Conservation (phyloP, 2,329 filamentous ascomycete species). For the Exophiala spinifera region DNA sequence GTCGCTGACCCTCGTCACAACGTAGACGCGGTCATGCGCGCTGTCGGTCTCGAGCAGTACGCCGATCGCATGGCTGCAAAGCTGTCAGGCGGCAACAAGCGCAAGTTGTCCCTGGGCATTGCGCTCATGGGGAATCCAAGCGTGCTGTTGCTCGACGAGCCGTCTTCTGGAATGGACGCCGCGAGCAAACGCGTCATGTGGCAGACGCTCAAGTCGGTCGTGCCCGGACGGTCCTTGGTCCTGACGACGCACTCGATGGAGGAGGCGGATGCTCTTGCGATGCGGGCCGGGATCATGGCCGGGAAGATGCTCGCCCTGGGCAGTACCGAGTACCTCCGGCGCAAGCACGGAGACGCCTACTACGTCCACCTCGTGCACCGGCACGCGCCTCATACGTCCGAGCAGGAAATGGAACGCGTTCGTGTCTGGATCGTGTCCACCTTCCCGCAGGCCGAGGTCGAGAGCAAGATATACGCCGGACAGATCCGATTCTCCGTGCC, state of each 20-base stretch:
- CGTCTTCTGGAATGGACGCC: conserved; percentile 83
- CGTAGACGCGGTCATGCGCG: conserved; percentile 71
- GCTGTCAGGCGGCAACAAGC: conserved; percentile 85
- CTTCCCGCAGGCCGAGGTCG: conserved; percentile 66
- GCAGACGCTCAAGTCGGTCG: conserved; percentile 72
- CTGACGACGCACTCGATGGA: conserved; percentile 95
- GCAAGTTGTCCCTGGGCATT: conserved; percentile 86
- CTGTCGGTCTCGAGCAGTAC: conserved; percentile 73
- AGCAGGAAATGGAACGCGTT: conserved; percentile 65
- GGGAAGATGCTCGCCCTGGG: conserved; percentile 81
- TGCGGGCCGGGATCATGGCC: conserved; percentile 80
- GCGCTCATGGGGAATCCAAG: conserved; percentile 89
- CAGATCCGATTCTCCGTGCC: conserved; percentile 82
- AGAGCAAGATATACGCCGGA: conserved; percentile 74
- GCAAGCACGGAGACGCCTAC: conserved; percentile 72
- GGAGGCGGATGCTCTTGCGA: conserved; percentile 84
- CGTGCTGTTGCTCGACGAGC: conserved; percentile 85
- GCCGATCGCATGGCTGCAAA: conserved; percentile 70
- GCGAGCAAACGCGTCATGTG: conserved; percentile 92
- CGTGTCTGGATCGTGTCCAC: conserved; percentile 61
- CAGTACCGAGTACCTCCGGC: conserved; percentile 67
- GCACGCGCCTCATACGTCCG: conserved; percentile 68
- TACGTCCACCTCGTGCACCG: conserved; percentile 78
- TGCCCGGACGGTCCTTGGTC: conserved; percentile 74
- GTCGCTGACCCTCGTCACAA: conserved; percentile 73